These are phyloP conservation scores for Bruguiera sexangula DNA, from an alignment of 345 rosid genomes.

Conservation along the genomic window DNA sequence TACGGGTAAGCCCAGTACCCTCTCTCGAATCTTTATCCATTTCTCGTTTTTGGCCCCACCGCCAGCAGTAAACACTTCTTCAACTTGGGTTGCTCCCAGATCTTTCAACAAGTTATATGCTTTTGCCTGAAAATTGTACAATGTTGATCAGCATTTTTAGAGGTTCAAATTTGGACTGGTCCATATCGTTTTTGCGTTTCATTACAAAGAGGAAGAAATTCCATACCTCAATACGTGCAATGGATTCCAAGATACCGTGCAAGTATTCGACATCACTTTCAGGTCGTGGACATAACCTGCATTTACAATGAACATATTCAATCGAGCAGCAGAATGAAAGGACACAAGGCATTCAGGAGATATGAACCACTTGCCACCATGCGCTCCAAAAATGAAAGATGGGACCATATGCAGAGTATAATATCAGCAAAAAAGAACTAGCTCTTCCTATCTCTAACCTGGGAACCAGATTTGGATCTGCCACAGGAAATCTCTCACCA, in stretches of 20 bases:
- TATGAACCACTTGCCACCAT: no score
- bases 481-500: constrained; percentile 88
- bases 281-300: constrained; percentile 86
- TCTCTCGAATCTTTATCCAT: constrained; percentile 71
- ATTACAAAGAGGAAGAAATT: background rate
- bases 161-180: no score
- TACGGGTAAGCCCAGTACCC: constrained; percentile 71
- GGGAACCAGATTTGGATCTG: constrained; percentile 79
- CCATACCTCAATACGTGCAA: constrained; percentile 81
- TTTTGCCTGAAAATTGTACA: constrained; percentile 43
- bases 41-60: constrained; percentile 81
- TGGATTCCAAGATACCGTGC: constrained; percentile 90
- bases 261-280: constrained; percentile 69
- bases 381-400: no score
- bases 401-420: no score
- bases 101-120: constrained; percentile 67
- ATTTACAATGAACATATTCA: constrained; percentile 1
- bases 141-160: background rate
- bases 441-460: constrained; percentile 33
- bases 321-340: background rate
- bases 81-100: constrained; percentile 72
- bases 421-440: no score
- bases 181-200: no score
- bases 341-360: no score
- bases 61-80: constrained; percentile 81